Evolutionary conservation across 352 stramenopile species (phyloP), one percentile per base, ranked within the genome.

Genomic region (Globisporangium ultimum): DNA sequence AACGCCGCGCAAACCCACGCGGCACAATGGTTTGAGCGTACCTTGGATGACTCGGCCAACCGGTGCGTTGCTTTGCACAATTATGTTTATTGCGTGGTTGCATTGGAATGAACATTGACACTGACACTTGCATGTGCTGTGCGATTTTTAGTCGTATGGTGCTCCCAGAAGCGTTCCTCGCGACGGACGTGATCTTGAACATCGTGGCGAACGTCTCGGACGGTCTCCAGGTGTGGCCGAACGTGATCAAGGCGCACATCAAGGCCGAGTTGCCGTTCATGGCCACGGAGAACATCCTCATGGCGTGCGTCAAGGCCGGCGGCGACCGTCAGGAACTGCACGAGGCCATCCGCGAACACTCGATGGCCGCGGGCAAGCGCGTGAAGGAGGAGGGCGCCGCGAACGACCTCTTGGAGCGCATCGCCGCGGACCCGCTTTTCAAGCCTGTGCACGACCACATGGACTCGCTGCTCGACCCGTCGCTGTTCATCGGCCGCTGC

Each of bases 221-320:
- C 74, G 97, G 97, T 40, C 87, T 99, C 63, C 95, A 98, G 71
- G 88, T 97, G 50, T 97, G 88, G 87, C 87, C 87, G n/a, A 97
- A 97, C 63, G 89, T 98, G 18, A 97, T 99, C 58, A 91, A 96
- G 63, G 75, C 90, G n/a, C 97, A 99, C 74, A 98, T 99, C 58
- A 97, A 96, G 74, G 92, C 94, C 17, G 97, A 99, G 80, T 78
- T 99, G 61, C 97, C 97, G 21, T 99, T 99, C 78, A 99, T 99
- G 97, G 95, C 97, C 24, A 99, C 97, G 11, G 97, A 99, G 74
- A 98, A 98, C 71, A 99, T 99, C 70, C 71, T 99, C 45, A 99
- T 99, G 97, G 96, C 98, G 43, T 99, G 97, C 70, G 88, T 98
- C 51, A 98, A 98, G 90, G 93, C 91, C 13, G 97, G 97, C 28